Base-by-base conservation (phyloP, 2,329 filamentous ascomycete genomes). In the Ceratocystis smalleyi region DNA sequence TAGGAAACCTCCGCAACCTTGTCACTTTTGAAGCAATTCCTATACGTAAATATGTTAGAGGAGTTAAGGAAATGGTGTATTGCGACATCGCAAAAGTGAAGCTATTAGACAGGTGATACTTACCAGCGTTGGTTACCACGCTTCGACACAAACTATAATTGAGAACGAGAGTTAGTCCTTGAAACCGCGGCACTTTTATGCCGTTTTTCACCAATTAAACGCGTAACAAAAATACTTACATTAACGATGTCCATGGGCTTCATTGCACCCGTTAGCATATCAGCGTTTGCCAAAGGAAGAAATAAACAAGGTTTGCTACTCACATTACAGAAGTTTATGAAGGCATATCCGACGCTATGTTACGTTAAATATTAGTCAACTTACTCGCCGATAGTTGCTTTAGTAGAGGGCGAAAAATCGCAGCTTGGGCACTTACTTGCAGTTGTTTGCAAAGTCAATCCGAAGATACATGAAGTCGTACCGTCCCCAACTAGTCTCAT, bases 391-490 rank as follows among this genome's bases (percentile, higher is more conserved):
- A 12, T 8, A 5, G 17, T 69, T 74, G 79, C 68, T 35, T 64
- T 19, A 67, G 32, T 6, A 54, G 10, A 5, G 43, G 5, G 8
- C 19, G 32, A 54, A 7, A 15, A 2, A 22, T 35, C 12, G 45
- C 24, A 2, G 4, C 32, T 35, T 6, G 19, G 17, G 10, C 43
- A 79, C 86, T 75, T 74, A 89, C 86, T 91, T 91, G 85, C 87
- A 90, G 68, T 89, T 84, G 70, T 90, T 89, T 63, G 83, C 84
- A 69, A 91, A 91, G 72, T 91, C 88, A 70, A 97, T 97, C 47
- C 94, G 86, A 62, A 97, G 77, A 73, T 99, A 99, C 79, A 95
- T 84, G 74, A 97, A 97, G 72, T 97, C 91, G 72, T 95, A 97
- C 67, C 87, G 86, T 35, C 90, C 91, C 74, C 81, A 83, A 72